Evolutionary conservation across 768 basidiomycete genomes (phyloP), one percentile per base, ranked within the genome.

Genomic region (Suillus luteus): DNA sequence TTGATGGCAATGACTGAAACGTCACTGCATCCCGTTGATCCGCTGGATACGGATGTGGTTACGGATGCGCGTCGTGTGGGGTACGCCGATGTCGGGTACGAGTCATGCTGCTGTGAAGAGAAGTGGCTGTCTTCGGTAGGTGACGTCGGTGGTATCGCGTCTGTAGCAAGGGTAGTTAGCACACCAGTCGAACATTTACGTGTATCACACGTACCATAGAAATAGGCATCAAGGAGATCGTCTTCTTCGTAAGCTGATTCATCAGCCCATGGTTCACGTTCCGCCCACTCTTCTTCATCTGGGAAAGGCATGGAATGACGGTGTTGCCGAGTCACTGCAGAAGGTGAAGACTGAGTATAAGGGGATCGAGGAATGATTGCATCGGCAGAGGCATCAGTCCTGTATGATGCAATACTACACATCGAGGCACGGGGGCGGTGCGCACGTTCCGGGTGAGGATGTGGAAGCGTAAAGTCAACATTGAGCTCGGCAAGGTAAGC

Each of bases 371-470:
- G 82, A 62, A 87, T 77, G 55, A 89, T 76, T 12, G 84, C 87
- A 35, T 89, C 85, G 1, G 82, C 82, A 5, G 88, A 88, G 46
- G 78, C 75, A 40, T 82, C 82, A 0, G 87, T 86, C 77, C 84
- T 78, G 64, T 86, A 73, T 0, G 87, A 86, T 33, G 82, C 81
- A 58, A 88, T 73, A 66, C 86, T 88, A 54, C 79, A 80, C 59
- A 82, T 75, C 5, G 87, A 88, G 35, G 75, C 75, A 43, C 79
- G 73, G 27, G 72, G 69, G 17, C 44, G 60, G 24, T 24, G 59
- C 11, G 66, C 65, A 49, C 63, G 54, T 40, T 67, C 71, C 11
- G 71, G 66, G 9, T 67, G 62, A 12, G 70, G 70, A 48, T 62
- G 69, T 31, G 68, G 68, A 44, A 75, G 61, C 37, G 68, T 66